Evolutionary conservation across 495 filamentous ascomycete genomes (phyloP).

Genomic region (Aspergillus wentii): DNA sequence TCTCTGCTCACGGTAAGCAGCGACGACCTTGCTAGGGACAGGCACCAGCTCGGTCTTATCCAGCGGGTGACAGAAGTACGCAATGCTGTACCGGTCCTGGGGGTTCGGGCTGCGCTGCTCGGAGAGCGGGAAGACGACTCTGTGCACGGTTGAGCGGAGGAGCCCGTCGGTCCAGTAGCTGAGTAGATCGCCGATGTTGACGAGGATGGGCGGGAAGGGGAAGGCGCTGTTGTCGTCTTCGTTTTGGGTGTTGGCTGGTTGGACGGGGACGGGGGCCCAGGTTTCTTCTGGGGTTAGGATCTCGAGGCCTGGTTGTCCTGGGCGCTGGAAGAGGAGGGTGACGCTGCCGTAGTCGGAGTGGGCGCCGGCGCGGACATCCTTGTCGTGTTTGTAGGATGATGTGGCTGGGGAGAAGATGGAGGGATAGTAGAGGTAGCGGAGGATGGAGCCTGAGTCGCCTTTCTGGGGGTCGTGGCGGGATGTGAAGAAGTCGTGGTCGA

Average conservation of each 20-base stretch:
- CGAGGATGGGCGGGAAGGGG: conserved; percentile 68
- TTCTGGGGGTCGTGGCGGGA: conserved; percentile 56
- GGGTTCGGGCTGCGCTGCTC: conserved; percentile 37
- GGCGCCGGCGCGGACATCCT: conserved; percentile 61
- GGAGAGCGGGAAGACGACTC: conserved; percentile 70
- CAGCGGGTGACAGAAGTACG: conserved; percentile 86
- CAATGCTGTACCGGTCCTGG: conserved; percentile 81
- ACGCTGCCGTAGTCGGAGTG: conserved; percentile 65
- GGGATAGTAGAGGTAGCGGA: conserved; percentile 82
- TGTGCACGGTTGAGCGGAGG: conserved; percentile 78
- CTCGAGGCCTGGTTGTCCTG: conserved; percentile 81
- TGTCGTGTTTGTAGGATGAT: conserved; percentile 40
- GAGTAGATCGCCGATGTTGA: conserved; percentile 91
- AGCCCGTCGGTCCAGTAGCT: conserved; percentile 88
- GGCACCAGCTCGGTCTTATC: conserved; percentile 63
- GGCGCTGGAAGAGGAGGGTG: conserved; percentile 72
- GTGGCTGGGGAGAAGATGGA: conserved; percentile 40
- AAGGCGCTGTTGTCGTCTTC: conserved; percentile 19
- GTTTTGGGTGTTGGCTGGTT: conserved; percentile 15
- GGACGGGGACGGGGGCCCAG: conserved; percentile 45
- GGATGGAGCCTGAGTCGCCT: conserved; percentile 64
- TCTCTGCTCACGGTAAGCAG: conserved; percentile 27
- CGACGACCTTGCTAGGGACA: conserved; percentile 67
- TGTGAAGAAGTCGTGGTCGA: conserved; percentile 65
- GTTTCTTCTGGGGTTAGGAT: conserved; percentile 55